Base-by-base conservation (phyloP, 2,329 filamentous ascomycete species). In the Penicillium occitanis region DNA sequence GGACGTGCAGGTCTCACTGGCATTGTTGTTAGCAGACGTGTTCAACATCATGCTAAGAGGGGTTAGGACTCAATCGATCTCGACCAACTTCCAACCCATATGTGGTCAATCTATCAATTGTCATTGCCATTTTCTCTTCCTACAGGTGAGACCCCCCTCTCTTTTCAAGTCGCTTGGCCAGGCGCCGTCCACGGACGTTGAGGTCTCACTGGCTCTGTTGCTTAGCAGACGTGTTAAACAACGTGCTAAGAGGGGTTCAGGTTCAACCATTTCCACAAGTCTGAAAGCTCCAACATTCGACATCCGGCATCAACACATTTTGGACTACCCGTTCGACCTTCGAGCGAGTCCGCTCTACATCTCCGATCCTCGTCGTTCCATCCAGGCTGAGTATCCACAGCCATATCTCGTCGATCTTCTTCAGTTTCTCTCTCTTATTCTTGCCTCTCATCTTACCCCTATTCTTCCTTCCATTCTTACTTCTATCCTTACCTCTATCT, bases 211-310 rank as follows among this genome's bases (percentile, higher is more conserved):
- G 35, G 55, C 14, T 42, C n/a, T 14, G 37, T 42, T 59, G 55
- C 11, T 58, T 22, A 35, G 33, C 53, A 58, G 44, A 51, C 60
- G 28, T 62, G 44, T 46, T 53, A 25, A 44, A 22, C 57, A 59
- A 44, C 61, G 30, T 63, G 46, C 61, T 63, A 40, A 63, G 46
- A 63, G 61, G 60, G 61, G 46, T 53, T 28, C 30, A 61, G 42
- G 42, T n/a, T 44, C 42, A 44, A 57, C 53, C 28, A 35, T 57
- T 33, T 57, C 22, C 33, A 44, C 42, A 44, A 44, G 42, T 19
- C n/a, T 2, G 13, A 58, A 30, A 57, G 6, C 17, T 40, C 19
- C n/a, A 10, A 42, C 35, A 17, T 17, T 59, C 57, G 11, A 42
- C 25, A 40, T 17, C 33, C 35, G 2, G 3, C 33, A 59, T 25